Base-by-base conservation (phyloP, 495 filamentous ascomycete genomes). In the Penicillium bialowiezense region DNA sequence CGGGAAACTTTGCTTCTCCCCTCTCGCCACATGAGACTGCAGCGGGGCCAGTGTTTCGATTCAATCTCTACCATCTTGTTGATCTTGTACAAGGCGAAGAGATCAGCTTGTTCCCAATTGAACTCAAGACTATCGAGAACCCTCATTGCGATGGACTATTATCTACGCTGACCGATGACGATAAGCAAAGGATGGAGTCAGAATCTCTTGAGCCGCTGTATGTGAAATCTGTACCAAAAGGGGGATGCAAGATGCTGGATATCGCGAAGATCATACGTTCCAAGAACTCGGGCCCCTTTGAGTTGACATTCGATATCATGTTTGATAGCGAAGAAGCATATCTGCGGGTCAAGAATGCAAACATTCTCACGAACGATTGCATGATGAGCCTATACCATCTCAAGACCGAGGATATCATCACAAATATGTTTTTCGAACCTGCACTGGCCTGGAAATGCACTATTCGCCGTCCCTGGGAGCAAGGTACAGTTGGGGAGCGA, bases 231-330 rank as follows among this genome's bases (percentile, higher is more conserved):
- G 28, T 50, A 15, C 48, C 55, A 6, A 15, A 31, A 14, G 57
- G 48, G 8, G 37, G 32, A 17, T 52, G 43, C 41, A 42, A 39
- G 5, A 31, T 65, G 39, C 10, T 38, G 0, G 66, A 73, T 34
- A 52, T 76, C 14, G 69, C 77, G 0, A 60, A 60, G n/a, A 60
- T 77, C 3, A 59, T 80, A 8, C 60, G 76, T 3, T 72, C 70
- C 10, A 80, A 78, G 60, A 80, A 79, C 49, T 51, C 75, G 0
- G 77, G 76, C 0, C 76, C 77, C 3, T 78, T 60, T 49, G 74
- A 78, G 51, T 58, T 79, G 18, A 79, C 76, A 3, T 62, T 79
- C 24, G 75, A 80, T 41, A 59, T 78, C 29, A 71, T 80, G 52
- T 79, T 80, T 41, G 62, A 64, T 12, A 54, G 48, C 10, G 29